phyloP scores from a whole-genome alignment of 495 filamentous ascomycete species.

The Penicillium macrosclerotiorum region DNA sequence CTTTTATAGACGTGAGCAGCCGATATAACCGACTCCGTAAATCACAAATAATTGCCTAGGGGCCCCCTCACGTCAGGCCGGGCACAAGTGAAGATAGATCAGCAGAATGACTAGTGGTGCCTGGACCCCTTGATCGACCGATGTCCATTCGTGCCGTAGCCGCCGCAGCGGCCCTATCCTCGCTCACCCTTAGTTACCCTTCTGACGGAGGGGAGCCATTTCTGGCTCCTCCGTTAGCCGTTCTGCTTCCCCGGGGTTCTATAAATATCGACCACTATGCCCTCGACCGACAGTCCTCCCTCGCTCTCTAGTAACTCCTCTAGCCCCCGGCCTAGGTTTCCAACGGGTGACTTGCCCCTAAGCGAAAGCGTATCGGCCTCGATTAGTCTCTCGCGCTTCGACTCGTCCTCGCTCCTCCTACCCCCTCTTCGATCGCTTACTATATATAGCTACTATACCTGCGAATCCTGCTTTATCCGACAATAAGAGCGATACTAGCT shows the following conservation, averaged over 20 bases:
- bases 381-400: slow-evolving; percentile 5
- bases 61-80: too few species aligned
- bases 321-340: slow-evolving; percentile 7
- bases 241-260: slow-evolving; percentile 8
- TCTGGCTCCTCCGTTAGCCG: slow-evolving; percentile 9
- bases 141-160: slow-evolving; percentile 14
- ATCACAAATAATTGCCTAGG: too few species aligned
- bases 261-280: slow-evolving; percentile 17
- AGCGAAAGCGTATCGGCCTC: slow-evolving; percentile 6
- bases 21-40: too few species aligned
- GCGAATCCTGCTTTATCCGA: slow-evolving; percentile 3
- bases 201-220: slow-evolving; percentile 8
- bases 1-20: too few species aligned
- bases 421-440: slow-evolving; percentile 4
- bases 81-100: too few species aligned
- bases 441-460: slow-evolving; percentile 1
- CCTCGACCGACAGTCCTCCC: slow-evolving; percentile 5
- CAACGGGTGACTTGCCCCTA: slow-evolving; percentile 6
- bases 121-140: slow-evolving; percentile 11
- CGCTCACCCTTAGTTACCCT: slow-evolving; percentile 5
- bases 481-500: slow-evolving; percentile 14
- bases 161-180: slow-evolving; percentile 4
- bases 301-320: slow-evolving; percentile 8
- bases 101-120: slow-evolving; percentile 15
- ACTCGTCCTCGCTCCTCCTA: slow-evolving; percentile 6